A percentile compares a stretch with the other conserved stretches of the same genome.
Conservation (phyloP, 1,139 yeast genomes). For the Kluyveromyces sp. region DNA sequence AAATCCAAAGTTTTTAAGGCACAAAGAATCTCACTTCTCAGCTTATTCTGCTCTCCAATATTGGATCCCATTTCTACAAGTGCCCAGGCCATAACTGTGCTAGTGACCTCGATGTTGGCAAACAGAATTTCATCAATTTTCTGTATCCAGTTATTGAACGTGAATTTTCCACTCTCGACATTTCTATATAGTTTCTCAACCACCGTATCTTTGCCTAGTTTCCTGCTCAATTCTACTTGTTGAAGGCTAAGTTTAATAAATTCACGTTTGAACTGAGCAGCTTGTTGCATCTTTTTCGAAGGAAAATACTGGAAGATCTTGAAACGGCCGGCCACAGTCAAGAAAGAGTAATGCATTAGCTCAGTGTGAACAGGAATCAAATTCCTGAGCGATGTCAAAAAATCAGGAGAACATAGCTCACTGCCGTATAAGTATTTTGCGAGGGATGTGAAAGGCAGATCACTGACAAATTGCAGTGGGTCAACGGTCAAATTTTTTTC, state of each 20-base stretch:
- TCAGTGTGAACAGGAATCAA: conserved; percentile 1
- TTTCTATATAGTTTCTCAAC: conserved; percentile 1
- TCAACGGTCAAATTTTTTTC: background rate
- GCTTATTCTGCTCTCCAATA: background rate
- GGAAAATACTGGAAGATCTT: conserved; percentile 3
- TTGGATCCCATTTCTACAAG: conserved; percentile 1
- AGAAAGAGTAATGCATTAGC: conserved; percentile 3
- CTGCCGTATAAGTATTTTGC: conserved; percentile 2
- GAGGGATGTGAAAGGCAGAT: conserved; percentile 2
- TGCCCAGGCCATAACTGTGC: conserved; percentile 3
- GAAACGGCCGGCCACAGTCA: conserved; percentile 3
- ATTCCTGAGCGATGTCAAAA: background rate
- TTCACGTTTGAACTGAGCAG: background rate
- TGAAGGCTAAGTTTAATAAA: background rate
- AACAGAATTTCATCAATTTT: conserved; percentile 2
- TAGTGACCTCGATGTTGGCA: conserved; percentile 4
- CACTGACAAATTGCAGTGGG: conserved; percentile 2
- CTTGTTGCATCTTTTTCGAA: conserved; percentile 2
- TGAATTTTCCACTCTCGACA: conserved; percentile 3
- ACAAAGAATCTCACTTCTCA: background rate
- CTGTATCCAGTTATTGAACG: conserved; percentile 5
- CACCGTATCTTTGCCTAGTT: background rate
- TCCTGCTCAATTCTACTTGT: conserved; percentile 2
- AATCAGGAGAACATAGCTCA: background rate
- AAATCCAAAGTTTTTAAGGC: background rate